Conservation (phyloP, 2,329 filamentous ascomycete species). For the Cladosporium sp. region DNA sequence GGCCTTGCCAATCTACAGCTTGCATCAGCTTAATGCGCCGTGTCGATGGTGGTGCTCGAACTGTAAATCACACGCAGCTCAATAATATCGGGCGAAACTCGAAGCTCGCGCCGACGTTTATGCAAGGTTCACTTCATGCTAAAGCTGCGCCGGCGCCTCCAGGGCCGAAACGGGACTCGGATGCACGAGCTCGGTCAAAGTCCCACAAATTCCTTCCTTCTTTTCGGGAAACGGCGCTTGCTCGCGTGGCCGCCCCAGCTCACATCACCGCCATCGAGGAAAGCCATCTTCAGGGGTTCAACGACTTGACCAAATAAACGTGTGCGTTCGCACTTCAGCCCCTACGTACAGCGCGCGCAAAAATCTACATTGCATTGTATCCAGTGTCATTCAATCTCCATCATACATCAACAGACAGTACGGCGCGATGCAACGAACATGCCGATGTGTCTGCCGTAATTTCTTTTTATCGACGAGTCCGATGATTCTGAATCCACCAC, state of each 20-base stretch:
- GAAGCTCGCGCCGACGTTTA: conserved; percentile 3
- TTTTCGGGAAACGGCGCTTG: conserved; percentile 1
- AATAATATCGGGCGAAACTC: conserved; percentile 11
- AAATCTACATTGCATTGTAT: background rate
- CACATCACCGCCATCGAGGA: background rate
- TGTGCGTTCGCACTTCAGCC: background rate
- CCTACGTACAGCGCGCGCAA: background rate
- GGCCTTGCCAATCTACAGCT: no score
- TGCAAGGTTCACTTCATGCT: background rate
- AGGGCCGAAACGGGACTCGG: conserved; percentile 10
- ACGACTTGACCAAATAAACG: background rate
- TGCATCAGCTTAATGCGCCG: background rate
- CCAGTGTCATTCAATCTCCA: no score
- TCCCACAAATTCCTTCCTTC: conserved; percentile 5
- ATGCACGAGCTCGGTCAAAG: background rate
- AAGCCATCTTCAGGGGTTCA: conserved; percentile 1
- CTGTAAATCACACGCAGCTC: background rate
- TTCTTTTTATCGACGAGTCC: background rate
- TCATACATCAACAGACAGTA: no score
- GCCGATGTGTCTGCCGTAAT: conserved; percentile 1
- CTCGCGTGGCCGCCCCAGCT: conserved; percentile 9
- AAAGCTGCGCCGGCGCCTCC: background rate
- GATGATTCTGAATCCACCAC: conserved; percentile 3
- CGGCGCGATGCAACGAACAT: background rate
- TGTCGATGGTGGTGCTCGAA: background rate